Percentiles rank a stretch among this genome's conserved stretches.
Evolutionary conservation across 1,284 basidiomycete species (phyloP).

Genomic region (Puccinia horiana): DNA sequence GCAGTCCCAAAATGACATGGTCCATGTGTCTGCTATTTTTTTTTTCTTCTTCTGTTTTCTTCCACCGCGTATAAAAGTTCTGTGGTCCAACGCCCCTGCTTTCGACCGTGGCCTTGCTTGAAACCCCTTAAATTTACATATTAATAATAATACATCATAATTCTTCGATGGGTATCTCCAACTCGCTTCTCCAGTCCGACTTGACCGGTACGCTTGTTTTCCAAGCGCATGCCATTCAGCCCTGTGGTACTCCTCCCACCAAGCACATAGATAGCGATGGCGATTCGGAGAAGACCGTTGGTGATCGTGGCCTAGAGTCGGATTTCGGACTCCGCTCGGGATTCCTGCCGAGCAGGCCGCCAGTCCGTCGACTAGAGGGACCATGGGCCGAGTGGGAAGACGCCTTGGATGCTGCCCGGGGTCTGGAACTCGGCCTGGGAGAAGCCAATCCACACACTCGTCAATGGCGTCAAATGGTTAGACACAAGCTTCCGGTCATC

Average conservation of each 20-base stretch:
- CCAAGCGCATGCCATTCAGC: not conserved
- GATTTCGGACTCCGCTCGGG: slow-evolving; percentile 5
- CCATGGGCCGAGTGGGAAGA: slow-evolving; percentile 29
- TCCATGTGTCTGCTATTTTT: too few relatives aligned
- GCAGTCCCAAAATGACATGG: too few relatives aligned
- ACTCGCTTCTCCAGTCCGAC: not conserved
- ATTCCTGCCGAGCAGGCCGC: slow-evolving; percentile 20
- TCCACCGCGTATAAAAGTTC: too few relatives aligned
- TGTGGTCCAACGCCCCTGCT: too few relatives aligned
- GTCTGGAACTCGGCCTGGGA: slow-evolving; percentile 21
- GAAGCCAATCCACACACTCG: slow-evolving; percentile 5
- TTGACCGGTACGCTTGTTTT: not conserved
- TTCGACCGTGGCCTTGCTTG: too few relatives aligned
- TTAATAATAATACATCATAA: too few relatives aligned
- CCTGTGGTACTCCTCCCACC: not conserved
- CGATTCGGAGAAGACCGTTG: not conserved
- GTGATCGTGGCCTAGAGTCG: not conserved
- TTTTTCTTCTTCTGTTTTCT: too few relatives aligned
- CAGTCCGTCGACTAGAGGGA: not conserved
- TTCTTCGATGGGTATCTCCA: not conserved
- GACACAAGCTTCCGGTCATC: slow-evolving; percentile 55
- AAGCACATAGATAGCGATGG: not conserved
- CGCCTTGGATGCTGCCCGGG: slow-evolving; percentile 28
- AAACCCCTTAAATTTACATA: too few relatives aligned
- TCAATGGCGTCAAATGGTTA: slow-evolving; percentile 61